Percentiles rank a stretch among this genome's conserved stretches.
Conservation (phyloP, 495 filamentous ascomycete genomes). For the Penicillium verhagenii region DNA sequence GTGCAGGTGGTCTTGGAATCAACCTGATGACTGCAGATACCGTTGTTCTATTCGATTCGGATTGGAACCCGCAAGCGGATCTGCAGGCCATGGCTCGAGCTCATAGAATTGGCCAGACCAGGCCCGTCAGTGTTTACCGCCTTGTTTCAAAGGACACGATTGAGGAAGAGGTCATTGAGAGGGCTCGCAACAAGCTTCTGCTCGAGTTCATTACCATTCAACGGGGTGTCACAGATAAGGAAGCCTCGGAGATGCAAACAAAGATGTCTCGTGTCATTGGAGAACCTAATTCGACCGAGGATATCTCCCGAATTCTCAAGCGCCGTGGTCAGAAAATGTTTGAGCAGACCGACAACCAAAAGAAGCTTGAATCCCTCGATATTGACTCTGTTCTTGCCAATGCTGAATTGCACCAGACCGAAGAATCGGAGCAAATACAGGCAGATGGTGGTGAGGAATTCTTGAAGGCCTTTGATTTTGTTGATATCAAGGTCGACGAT, state of each 20-base stretch:
- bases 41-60: conserved; percentile 96
- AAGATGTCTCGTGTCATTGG: conserved; percentile 59
- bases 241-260: conserved; percentile 67
- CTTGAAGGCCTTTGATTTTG: conserved; percentile 82
- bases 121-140: conserved; percentile 90
- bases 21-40: conserved; percentile 99
- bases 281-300: conserved; percentile 83
- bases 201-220: conserved; percentile 99
- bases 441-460: conserved; percentile 94
- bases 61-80: conserved; percentile 99
- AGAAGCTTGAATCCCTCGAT: conserved; percentile 95
- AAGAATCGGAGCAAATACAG: conserved; percentile 84
- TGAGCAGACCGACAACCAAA: conserved; percentile 91
- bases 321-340: conserved; percentile 96
- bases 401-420: conserved; percentile 92
- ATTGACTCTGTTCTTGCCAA: conserved; percentile 95
- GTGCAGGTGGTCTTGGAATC: conserved; percentile 94
- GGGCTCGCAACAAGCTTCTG: conserved; percentile 95
- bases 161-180: conserved; percentile 94
- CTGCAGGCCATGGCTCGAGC: conserved; percentile 97
- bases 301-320: conserved; percentile 91
- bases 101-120: conserved; percentile 95
- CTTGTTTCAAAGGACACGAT: conserved; percentile 97
- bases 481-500: conserved; percentile 90
- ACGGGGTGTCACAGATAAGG: conserved; percentile 89